A percentile compares a stretch with the other conserved stretches of the same genome.
Conservation (phyloP, 305 asterid genomes). For the Fraxinus platypoda region DNA sequence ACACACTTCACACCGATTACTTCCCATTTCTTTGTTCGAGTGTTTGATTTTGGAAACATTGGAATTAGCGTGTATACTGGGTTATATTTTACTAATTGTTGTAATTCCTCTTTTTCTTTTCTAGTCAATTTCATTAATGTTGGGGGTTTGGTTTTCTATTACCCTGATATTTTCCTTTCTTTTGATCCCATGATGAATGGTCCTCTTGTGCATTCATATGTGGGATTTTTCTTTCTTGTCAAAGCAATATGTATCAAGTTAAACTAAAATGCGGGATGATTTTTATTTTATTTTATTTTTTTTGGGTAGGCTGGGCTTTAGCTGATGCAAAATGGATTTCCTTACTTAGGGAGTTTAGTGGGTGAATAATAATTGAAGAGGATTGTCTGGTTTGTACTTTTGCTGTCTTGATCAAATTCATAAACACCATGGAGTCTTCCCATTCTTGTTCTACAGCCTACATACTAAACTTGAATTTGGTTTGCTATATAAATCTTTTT, state of each 20-base stretch:
- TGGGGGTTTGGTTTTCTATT: neutral
- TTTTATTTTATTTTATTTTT: neutral
- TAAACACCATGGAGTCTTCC: neutral
- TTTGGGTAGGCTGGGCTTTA: neutral
- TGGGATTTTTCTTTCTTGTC: neutral
- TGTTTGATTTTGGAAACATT: neutral
- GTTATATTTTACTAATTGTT: neutral
- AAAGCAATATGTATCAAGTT: neutral
- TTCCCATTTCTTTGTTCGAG: neutral
- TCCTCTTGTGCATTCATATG: neutral
- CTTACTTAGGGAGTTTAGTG: neutral
- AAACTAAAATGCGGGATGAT: neutral
- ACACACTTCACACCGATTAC: neutral
- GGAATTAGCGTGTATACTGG: neutral
- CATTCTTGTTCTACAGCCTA: neutral
- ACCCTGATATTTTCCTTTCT: neutral
- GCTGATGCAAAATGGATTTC: neutral
- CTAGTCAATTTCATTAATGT: neutral
- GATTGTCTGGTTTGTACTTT: neutral
- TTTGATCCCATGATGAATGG: neutral
- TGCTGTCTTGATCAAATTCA: neutral
- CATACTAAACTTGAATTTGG: constrained; percentile 7
- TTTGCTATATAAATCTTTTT: constrained; percentile 1
- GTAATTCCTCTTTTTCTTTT: neutral
- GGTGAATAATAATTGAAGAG: neutral